These are phyloP conservation scores for Talaromyces sp. DNA, from an alignment of 2,329 filamentous ascomycete species.

Conservation along the genomic window DNA sequence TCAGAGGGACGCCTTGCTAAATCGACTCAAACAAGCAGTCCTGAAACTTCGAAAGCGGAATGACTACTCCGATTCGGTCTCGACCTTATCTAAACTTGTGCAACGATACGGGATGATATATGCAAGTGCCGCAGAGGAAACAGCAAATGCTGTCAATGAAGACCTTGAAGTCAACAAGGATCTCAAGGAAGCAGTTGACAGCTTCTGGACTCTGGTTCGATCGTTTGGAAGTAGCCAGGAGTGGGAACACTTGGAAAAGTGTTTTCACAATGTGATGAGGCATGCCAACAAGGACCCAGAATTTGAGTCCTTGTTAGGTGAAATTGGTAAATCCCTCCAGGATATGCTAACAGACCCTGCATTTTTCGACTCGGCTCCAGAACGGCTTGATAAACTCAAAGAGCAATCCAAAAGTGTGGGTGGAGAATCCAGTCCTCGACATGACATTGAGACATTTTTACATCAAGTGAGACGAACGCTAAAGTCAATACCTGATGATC, in stretches of 20 bases:
- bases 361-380: slow-evolving; percentile 72
- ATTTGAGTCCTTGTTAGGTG: slow-evolving; percentile 70
- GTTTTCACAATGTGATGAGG: slow-evolving; percentile 65
- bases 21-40: slow-evolving; percentile 72
- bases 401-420: slow-evolving; percentile 55
- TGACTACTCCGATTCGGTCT: slow-evolving; percentile 84
- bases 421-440: slow-evolving; percentile 60
- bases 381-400: slow-evolving; percentile 57
- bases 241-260: slow-evolving; percentile 69
- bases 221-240: slow-evolving; percentile 69
- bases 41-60: slow-evolving; percentile 66
- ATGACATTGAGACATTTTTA: slow-evolving; percentile 69
- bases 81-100: slow-evolving; percentile 67
- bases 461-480: slow-evolving; percentile 64
- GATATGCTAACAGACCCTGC: slow-evolving; percentile 78
- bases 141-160: slow-evolving; percentile 61
- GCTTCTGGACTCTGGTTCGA: slow-evolving; percentile 74
- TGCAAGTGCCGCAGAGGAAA: slow-evolving; percentile 64
- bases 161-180: slow-evolving; percentile 69
- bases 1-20: slow-evolving; percentile 66
- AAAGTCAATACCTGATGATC: slow-evolving; percentile 63
- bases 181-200: slow-evolving; percentile 67
- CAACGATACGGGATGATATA: slow-evolving; percentile 75
- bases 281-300: slow-evolving; percentile 73
- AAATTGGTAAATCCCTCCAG: slow-evolving; percentile 69